Percentiles rank a stretch among this genome's conserved stretches.
Conservation (phyloP, 352 stramenopile species). For the Blastocystis sp. region DNA sequence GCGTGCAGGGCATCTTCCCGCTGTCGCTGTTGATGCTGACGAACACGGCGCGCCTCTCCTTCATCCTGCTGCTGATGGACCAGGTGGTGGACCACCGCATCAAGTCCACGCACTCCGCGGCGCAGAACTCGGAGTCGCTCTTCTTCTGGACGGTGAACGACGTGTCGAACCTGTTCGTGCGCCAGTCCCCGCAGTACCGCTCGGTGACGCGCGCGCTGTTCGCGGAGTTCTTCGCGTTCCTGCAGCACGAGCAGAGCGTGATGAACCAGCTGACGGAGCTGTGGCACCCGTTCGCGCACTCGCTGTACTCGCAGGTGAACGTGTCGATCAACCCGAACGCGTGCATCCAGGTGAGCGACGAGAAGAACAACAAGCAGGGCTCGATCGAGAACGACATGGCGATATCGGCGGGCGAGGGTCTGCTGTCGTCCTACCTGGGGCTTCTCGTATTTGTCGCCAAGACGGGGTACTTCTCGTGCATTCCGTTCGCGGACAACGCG, state of each 20-base stretch:
- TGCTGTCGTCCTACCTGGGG: slow-evolving; percentile 34
- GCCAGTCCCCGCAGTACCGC: neutral
- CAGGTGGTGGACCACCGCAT: slow-evolving; percentile 48
- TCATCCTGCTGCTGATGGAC: slow-evolving; percentile 4
- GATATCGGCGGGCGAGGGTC: slow-evolving; percentile 31
- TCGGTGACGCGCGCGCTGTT: neutral
- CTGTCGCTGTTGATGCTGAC: slow-evolving; percentile 43
- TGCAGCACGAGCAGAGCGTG: neutral
- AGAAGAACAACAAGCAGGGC: slow-evolving; percentile 29
- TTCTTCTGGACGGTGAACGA: slow-evolving; percentile 65
- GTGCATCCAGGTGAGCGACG: slow-evolving; percentile 17
- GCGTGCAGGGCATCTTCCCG: slow-evolving; percentile 26
- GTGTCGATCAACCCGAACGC: slow-evolving; percentile 53
- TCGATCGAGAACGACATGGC: slow-evolving; percentile 5
- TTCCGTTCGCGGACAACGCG: neutral
- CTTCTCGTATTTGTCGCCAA: slow-evolving; percentile 33
- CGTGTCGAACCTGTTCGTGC: slow-evolving; percentile 25
- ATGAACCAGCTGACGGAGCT: neutral
- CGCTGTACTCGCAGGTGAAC: slow-evolving; percentile 37
- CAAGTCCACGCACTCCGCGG: slow-evolving; percentile 8
- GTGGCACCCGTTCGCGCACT: slow-evolving; percentile 62
- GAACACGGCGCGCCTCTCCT: slow-evolving; percentile 36
- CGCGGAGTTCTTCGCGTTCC: neutral
- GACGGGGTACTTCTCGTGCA: neutral
- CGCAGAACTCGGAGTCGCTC: slow-evolving; percentile 19